Evolutionary conservation across 2,329 filamentous ascomycete species (phyloP), one percentile per base, ranked within the genome.

Genomic region (Diaporthe sp.): DNA sequence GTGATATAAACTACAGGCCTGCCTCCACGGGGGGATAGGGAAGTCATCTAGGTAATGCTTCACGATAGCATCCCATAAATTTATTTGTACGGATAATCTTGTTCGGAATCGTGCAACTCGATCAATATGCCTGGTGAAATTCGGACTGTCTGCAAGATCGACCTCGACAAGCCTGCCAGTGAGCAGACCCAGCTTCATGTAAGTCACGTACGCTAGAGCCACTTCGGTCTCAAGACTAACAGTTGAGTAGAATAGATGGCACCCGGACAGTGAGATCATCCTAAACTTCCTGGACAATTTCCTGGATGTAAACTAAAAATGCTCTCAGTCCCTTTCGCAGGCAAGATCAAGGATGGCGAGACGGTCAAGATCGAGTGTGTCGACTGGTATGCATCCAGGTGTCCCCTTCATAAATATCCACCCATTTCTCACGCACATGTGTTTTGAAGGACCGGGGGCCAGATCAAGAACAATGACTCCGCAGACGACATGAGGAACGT

Each of bases 311-410:
- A 22, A n/a, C 22, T 72, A 28, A 76, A n/a, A 0, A 5, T 28
- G 72, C 35, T 38, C 50, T 4, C 76, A 97, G 94, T 97, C 69
- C 96, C 96, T 0, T 91, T 89, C 73, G 89, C 88, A 68, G 93
- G 88, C 42, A 91, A 89, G 1, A 95, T 98, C 80, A 92, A 93
- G 79, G 92, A 96, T 80, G 93, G 92, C 40, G 96, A 98, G 84
- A 94, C 94, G 0, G 95, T 98, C 78, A 97, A 97, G 84, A 97
- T 98, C 77, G 95, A 98, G 87, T 98, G 96, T 80, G 87, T 97
- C 10, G 95, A 97, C 85, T 97, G 95, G 92, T 83, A 79, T 75
- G 78, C 70, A n/a, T 4, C 38, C 22, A n/a, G 9, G 10, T 38
- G 22, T 60, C 22, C 15, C 12, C 30, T 15, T 19, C 4, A 4